Percentiles rank a stretch among this genome's conserved stretches.
phyloP scores from a whole-genome alignment of 129 eudicot species.

The Daucus carota region DNA sequence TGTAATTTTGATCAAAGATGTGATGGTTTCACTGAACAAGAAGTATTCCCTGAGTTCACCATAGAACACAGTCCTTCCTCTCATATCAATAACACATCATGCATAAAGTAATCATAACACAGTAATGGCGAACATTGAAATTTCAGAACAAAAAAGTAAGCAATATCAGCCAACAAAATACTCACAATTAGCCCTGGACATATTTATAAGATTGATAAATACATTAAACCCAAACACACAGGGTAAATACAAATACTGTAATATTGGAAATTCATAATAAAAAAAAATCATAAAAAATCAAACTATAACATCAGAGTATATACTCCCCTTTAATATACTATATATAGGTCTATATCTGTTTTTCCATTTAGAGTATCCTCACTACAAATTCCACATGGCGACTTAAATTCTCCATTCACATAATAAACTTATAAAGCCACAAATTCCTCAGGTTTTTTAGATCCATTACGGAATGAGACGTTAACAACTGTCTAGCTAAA shows the following conservation, averaged over 20 bases:
- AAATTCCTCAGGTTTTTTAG: not conserved
- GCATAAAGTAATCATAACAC: not conserved
- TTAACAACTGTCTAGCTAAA: not conserved
- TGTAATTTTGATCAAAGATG: too few species aligned
- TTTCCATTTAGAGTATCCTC: not conserved
- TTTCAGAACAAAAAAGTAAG: not conserved
- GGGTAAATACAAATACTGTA: not conserved
- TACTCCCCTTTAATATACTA: not conserved
- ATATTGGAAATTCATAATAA: not conserved
- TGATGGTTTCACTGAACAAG: too few species aligned
- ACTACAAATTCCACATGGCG: not conserved
- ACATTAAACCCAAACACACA: not conserved
- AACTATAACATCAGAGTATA: not conserved
- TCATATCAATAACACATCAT: too few species aligned
- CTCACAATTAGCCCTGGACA: not conserved
- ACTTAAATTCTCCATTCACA: not conserved
- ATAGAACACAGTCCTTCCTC: too few species aligned
- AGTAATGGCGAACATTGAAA: not conserved
- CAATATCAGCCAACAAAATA: not conserved
- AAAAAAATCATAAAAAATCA: not conserved
- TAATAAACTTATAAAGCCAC: not conserved
- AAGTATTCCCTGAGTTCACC: too few species aligned
- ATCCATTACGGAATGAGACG: not conserved
- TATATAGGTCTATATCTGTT: not conserved
- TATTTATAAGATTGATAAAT: too few species aligned